phyloP scores from a whole-genome alignment of 2,329 filamentous ascomycete species.

The Pseudogymnoascus sp. region DNA sequence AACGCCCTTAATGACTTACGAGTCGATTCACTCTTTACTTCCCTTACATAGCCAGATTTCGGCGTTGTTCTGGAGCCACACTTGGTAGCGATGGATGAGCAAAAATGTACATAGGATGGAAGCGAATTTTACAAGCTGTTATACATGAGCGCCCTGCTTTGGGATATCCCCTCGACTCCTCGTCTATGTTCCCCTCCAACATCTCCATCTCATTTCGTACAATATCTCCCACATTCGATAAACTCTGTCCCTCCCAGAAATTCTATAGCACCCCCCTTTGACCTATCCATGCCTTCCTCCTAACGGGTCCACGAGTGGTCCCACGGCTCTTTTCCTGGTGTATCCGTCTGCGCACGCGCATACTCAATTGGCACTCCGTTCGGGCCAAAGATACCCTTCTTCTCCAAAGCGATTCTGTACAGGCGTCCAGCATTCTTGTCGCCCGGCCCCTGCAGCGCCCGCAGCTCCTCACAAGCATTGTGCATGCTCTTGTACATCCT shows the following conservation, averaged over 20 bases:
- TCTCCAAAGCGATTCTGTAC: slow-evolving; percentile 84
- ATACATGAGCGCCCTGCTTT: background rate
- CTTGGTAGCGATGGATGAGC: slow-evolving; percentile 11
- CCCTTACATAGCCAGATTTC: slow-evolving; percentile 6
- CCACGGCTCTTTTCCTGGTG: slow-evolving; percentile 73
- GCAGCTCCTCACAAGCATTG: slow-evolving; percentile 77
- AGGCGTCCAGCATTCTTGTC: slow-evolving; percentile 61
- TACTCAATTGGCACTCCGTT: slow-evolving; percentile 86
- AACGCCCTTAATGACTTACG: slow-evolving; percentile 11
- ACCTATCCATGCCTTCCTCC: background rate
- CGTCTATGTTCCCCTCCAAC: background rate
- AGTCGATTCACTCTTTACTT: slow-evolving; percentile 9
- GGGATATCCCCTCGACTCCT: background rate
- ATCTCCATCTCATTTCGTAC: slow-evolving; percentile 5
- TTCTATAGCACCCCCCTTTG: background rate
- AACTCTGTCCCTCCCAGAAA: background rate
- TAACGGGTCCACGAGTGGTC: slow-evolving; percentile 82
- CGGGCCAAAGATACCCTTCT: slow-evolving; percentile 72
- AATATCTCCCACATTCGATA: background rate
- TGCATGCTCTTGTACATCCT: slow-evolving; percentile 73
- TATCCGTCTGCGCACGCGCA: slow-evolving; percentile 76
- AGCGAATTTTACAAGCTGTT: slow-evolving; percentile 11
- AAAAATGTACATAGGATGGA: slow-evolving; percentile 8
- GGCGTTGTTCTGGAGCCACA: slow-evolving; percentile 10
- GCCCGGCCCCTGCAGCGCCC: slow-evolving; percentile 51